phyloP scores from a whole-genome alignment of 306 rosid genomes.

The Fragaria vesca region DNA sequence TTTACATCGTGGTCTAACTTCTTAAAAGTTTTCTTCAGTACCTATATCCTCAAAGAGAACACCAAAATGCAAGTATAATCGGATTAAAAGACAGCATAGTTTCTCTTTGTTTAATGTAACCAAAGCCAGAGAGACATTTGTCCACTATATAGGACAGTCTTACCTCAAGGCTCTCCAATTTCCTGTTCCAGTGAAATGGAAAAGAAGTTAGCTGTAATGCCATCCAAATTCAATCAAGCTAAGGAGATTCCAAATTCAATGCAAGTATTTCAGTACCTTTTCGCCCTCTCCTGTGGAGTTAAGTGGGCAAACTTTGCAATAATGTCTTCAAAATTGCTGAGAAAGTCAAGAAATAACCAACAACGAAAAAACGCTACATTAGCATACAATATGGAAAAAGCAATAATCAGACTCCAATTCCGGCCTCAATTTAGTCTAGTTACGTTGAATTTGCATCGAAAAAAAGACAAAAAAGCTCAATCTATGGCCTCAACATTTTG shows the following conservation, averaged over 20 bases:
- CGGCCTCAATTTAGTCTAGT: not conserved
- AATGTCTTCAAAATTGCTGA: constrained; percentile 59
- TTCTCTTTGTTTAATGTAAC: not conserved
- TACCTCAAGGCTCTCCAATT: constrained; percentile 87
- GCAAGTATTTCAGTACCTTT: constrained; percentile 44
- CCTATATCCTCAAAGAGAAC: constrained; percentile 48
- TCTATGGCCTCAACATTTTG: not conserved
- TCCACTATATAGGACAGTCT: constrained; percentile 23
- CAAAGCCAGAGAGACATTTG: constrained; percentile 15
- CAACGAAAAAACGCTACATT: not conserved
- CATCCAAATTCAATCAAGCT: constrained; percentile 21
- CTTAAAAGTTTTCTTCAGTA: constrained; percentile 76
- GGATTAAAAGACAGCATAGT: not conserved
- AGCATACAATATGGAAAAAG: not conserved
- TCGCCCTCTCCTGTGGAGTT: constrained; percentile 81
- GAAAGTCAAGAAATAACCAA: constrained; percentile 3
- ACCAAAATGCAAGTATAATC: constrained; percentile 16
- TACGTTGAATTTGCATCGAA: not conserved
- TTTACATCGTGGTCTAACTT: constrained; percentile 79
- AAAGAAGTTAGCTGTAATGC: constrained; percentile 24
- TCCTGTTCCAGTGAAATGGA: constrained; percentile 51
- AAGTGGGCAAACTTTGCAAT: constrained; percentile 63
- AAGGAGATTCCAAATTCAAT: not conserved
- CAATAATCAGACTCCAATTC: not conserved
- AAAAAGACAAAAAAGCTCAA: not conserved